These are phyloP conservation scores for Blastomyces gilchristii DNA, from an alignment of 2,329 filamentous ascomycete species.

Conservation along the genomic window DNA sequence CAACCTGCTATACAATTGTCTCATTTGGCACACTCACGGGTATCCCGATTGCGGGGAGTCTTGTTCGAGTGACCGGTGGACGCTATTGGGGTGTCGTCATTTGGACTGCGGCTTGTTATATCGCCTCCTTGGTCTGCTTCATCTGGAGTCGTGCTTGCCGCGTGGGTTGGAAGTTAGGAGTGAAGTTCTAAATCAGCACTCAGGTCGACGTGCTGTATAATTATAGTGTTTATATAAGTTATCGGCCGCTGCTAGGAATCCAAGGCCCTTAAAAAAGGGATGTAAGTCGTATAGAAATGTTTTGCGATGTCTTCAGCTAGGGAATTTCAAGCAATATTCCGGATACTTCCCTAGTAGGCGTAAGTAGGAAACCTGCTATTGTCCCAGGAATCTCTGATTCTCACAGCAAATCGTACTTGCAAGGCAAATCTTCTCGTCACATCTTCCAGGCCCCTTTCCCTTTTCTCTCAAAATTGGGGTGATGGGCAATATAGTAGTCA, in stretches of 20 bases:
- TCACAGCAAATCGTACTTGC: background rate
- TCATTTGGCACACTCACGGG: slow-evolving; percentile 19
- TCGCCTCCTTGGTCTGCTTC: slow-evolving; percentile 16
- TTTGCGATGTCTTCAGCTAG: background rate
- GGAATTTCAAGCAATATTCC: background rate
- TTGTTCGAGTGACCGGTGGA: slow-evolving; percentile 15
- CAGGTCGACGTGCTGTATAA: background rate
- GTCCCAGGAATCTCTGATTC: background rate
- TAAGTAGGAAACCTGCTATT: background rate
- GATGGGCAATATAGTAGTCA: background rate
- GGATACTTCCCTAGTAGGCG: background rate
- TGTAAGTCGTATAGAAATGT: background rate
- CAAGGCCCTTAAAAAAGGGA: background rate
- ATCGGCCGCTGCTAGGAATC: background rate
- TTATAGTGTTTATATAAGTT: background rate
- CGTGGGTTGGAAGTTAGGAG: slow-evolving; percentile 16
- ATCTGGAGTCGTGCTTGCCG: slow-evolving; percentile 18
- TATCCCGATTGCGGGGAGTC: slow-evolving; percentile 22
- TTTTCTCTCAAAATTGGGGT: background rate
- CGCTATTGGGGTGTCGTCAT: slow-evolving; percentile 17
- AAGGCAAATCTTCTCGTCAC: background rate
- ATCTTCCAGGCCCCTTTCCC: background rate
- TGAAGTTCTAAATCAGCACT: slow-evolving; percentile 1
- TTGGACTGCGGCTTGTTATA: slow-evolving; percentile 21
- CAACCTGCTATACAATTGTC: slow-evolving; percentile 20